A percentile compares a stretch with the other conserved stretches of the same genome.
Conservation (phyloP, 2,329 filamentous ascomycete genomes). For the Ascochyta lentis region DNA sequence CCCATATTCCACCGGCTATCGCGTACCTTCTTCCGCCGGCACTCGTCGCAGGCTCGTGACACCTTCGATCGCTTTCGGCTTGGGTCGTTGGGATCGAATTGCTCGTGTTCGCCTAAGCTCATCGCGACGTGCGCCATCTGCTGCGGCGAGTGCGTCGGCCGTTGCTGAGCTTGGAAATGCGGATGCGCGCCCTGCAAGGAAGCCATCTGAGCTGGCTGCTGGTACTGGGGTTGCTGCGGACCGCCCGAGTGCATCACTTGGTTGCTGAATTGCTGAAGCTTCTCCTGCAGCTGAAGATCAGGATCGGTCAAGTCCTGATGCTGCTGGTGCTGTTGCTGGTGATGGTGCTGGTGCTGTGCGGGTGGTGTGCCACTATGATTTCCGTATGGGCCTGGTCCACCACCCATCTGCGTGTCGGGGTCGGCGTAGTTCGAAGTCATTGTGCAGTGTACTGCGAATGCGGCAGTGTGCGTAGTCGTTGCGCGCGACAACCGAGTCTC, state of each 20-base stretch:
- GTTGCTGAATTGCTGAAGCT: conserved; percentile 44
- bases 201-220: conserved; percentile 37
- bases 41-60: conserved; percentile 52
- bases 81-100: conserved; percentile 45
- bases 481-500: conserved; percentile 19
- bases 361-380: conserved; percentile 47
- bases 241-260: conserved; percentile 41
- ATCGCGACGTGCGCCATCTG: conserved; percentile 50
- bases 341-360: conserved; percentile 42
- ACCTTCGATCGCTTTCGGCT: conserved; percentile 50
- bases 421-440: conserved; percentile 47
- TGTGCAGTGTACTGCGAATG: conserved; percentile 17
- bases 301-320: conserved; percentile 42
- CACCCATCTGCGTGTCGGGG: conserved; percentile 43
- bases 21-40: conserved; percentile 50
- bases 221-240: conserved; percentile 39
- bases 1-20: background rate
- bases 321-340: conserved; percentile 39
- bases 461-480: conserved; percentile 12
- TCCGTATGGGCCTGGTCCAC: conserved; percentile 42
- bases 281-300: conserved; percentile 45
- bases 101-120: conserved; percentile 45
- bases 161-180: conserved; percentile 44
- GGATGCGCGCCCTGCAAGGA: conserved; percentile 40
- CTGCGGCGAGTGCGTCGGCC: conserved; percentile 48